A percentile compares a stretch with the other conserved stretches of the same genome.
phyloP scores from a whole-genome alignment of 1,284 basidiomycete genomes.

The Nidula niveotomentosa region DNA sequence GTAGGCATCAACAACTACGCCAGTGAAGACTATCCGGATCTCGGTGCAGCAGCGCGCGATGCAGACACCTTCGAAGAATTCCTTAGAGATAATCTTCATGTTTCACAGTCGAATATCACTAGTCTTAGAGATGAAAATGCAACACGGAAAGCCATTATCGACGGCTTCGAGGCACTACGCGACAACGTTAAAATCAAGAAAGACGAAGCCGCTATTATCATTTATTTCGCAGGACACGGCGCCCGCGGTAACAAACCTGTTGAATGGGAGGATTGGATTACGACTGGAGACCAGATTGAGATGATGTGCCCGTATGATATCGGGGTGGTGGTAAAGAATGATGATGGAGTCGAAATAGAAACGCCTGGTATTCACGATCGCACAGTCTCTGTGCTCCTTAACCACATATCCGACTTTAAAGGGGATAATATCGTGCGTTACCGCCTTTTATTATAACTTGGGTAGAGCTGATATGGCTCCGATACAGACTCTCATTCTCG shows the following conservation, averaged over 20 bases:
- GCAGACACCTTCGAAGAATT: constrained; percentile 27
- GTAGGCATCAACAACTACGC: constrained; percentile 31
- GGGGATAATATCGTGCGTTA: constrained; percentile 33
- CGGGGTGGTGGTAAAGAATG: constrained; percentile 9
- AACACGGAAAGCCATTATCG: constrained; percentile 28
- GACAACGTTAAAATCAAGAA: constrained; percentile 19
- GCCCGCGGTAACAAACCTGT: constrained; percentile 19
- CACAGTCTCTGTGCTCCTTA: constrained; percentile 26
- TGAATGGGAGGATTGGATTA: constrained; percentile 28
- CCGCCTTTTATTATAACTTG: neutral
- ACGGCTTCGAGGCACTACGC: constrained; percentile 21
- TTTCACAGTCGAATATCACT: constrained; percentile 26
- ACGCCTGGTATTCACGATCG: constrained; percentile 32
- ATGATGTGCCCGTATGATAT: constrained; percentile 28
- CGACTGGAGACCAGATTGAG: constrained; percentile 23
- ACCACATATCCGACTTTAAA: constrained; percentile 25
- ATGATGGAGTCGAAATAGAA: constrained; percentile 2
- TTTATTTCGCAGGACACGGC: constrained; percentile 39
- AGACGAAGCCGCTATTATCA: constrained; percentile 27
- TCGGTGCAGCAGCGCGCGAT: constrained; percentile 27
- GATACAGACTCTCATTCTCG: constrained; percentile 34
- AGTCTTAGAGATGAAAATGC: constrained; percentile 29
- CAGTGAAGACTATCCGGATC: constrained; percentile 15
- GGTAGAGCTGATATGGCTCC: neutral
- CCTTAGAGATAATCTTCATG: constrained; percentile 20